These are phyloP conservation scores for Linum trigynum DNA, from an alignment of 345 rosid species.

Conservation along the genomic window DNA sequence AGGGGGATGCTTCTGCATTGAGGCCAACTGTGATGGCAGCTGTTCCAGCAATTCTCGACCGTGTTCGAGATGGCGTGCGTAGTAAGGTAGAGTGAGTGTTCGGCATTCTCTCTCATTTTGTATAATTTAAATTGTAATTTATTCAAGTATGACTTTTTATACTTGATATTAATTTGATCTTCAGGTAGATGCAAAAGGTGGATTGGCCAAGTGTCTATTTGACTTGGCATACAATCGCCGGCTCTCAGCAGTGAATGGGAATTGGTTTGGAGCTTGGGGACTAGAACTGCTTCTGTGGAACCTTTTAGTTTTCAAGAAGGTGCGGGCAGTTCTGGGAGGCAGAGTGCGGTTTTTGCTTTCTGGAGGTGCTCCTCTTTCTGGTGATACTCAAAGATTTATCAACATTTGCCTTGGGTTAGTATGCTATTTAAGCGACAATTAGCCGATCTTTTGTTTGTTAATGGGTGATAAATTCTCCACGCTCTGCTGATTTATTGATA, in stretches of 20 bases:
- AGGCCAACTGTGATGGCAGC: constrained; percentile 91
- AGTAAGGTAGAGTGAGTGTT: constrained; percentile 58
- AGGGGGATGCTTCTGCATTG: constrained; percentile 77
- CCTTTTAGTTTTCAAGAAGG: constrained; percentile 72
- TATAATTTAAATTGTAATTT: no score
- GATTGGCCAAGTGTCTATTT: constrained; percentile 64
- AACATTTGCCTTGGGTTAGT: constrained; percentile 94
- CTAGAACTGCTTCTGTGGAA: constrained; percentile 76
- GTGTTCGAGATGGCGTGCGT: constrained; percentile 92
- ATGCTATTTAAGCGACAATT: constrained; percentile 14
- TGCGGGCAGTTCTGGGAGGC: constrained; percentile 83
- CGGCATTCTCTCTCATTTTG: neutral
- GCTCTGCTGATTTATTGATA: no score
- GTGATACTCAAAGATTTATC: constrained; percentile 96
- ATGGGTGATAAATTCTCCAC: neutral
- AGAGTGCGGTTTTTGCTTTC: constrained; percentile 85
- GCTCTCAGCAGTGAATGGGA: constrained; percentile 80
- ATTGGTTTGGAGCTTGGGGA: constrained; percentile 98
- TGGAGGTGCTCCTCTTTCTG: constrained; percentile 98
- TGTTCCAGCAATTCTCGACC: constrained; percentile 99
- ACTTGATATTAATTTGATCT: neutral
- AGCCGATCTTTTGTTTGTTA: constrained; percentile 7
- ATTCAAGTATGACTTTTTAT: neutral
- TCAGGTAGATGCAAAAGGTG: constrained; percentile 87
- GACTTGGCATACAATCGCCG: constrained; percentile 88